Evolutionary conservation across 75 land plant species (phyloP), one percentile per base, ranked within the genome.

Genomic region (Picea sitchensis): DNA sequence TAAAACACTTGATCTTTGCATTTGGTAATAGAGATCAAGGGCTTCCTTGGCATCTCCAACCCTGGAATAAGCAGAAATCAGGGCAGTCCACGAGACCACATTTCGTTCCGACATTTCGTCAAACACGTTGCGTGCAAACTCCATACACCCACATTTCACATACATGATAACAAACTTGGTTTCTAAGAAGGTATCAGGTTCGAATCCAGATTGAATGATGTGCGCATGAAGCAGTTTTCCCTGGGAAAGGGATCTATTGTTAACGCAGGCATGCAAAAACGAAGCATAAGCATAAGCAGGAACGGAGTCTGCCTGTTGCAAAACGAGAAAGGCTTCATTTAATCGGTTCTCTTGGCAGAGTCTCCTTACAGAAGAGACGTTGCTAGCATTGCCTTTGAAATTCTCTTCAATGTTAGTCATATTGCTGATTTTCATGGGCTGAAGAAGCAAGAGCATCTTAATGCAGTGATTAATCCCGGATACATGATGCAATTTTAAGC

Each of bases 41-140:
- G 90, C 59, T 12, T 78, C 64, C 3, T 62, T 21, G 31, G 60
- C 74, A 51, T 87, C 80, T 30, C 82, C 83, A 56, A 20, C 77
- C 56, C 65, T 78, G 15, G 89, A 85, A 57, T 83, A 68, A 36
- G 64, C 80, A 44, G 86, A 85, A 79, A 90, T 85, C 76, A 88
- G 79, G 73, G 41, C 4, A 73, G 56, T 73, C 82, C 82, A 81
- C 4, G 82, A 76, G 14, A 18, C 9, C 13, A 18, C 80, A 81
- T 81, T 81, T 23, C 63, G 21, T 21, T 30, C 18, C 13, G 31
- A 14, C 73, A 77, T 77, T 63, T 63, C 2, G n/a, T 65, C 57
- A 23, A 81, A 64, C 9, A 77, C 83, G 18, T 21, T 81, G 6
- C 6, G 41, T 2, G 80, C 83, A n/a, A 79, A 82, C 26, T 26